Conservation (phyloP, 2,329 filamentous ascomycete genomes). For the Colletotrichum tamarilloi region DNA sequence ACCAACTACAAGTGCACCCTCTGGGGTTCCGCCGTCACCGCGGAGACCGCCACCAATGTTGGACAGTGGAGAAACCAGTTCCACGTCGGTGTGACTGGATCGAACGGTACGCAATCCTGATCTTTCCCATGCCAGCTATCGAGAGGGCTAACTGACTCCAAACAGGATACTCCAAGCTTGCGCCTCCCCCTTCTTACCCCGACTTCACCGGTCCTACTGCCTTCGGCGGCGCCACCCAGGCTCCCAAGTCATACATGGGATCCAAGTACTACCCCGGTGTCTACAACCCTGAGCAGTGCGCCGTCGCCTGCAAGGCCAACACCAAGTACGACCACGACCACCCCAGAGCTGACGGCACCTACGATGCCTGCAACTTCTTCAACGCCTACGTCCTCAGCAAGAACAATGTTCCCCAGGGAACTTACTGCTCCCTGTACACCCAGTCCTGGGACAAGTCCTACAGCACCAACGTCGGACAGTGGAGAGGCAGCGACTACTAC, state of each 20-base stretch:
- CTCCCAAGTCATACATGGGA: slow-evolving; percentile 16
- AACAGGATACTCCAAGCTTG: slow-evolving; percentile 9
- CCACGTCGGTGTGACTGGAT: slow-evolving; percentile 32
- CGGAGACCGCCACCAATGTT: slow-evolving; percentile 21
- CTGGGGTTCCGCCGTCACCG: slow-evolving; percentile 1
- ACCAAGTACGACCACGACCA: slow-evolving; percentile 18
- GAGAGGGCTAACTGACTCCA: background rate
- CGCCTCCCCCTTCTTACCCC: background rate
- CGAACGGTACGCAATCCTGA: slow-evolving; percentile 21
- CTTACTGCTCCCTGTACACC: slow-evolving; percentile 29
- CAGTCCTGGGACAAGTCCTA: slow-evolving; percentile 16
- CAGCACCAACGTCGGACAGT: slow-evolving; percentile 32
- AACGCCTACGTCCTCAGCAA: slow-evolving; percentile 24
- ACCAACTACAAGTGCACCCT: slow-evolving; percentile 26
- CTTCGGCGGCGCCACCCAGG: slow-evolving; percentile 16
- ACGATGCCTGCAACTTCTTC: slow-evolving; percentile 32
- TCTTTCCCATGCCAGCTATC: no score
- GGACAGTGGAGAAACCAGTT: slow-evolving; percentile 33
- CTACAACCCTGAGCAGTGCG: slow-evolving; percentile 16
- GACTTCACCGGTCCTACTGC: background rate
- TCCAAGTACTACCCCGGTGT: slow-evolving; percentile 8
- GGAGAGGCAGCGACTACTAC: slow-evolving; percentile 14
- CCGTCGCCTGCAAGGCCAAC: slow-evolving; percentile 16
- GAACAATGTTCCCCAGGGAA: slow-evolving; percentile 12
- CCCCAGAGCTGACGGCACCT: slow-evolving; percentile 18